phyloP scores from a whole-genome alignment of 192 early-diverging fungal genomes.

The Gonapodya prolifera region DNA sequence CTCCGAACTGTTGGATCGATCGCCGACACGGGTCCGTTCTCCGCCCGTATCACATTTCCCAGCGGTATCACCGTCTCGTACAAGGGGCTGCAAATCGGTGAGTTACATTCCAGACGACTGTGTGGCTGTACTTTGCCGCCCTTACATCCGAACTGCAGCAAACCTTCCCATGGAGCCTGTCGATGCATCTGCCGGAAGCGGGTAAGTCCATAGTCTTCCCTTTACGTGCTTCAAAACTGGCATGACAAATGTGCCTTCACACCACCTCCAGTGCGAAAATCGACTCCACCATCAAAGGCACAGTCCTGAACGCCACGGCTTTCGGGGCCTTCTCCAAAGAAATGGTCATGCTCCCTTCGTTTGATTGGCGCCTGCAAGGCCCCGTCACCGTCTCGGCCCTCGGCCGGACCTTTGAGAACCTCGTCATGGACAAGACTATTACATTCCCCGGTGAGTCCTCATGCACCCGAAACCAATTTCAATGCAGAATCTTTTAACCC shows the following conservation, averaged over 20 bases:
- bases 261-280: not conserved
- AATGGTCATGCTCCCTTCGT: not conserved
- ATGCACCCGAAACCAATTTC: too few species aligned
- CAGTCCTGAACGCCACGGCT: not conserved
- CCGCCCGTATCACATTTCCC: not conserved
- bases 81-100: not conserved
- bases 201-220: not conserved
- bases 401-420: conserved; percentile 27
- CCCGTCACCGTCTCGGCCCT: conserved; percentile 27
- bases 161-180: not conserved
- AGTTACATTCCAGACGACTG: too few species aligned
- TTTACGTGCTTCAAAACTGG: not conserved
- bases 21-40: not conserved
- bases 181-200: not conserved
- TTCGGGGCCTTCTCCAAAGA: not conserved
- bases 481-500: too few species aligned
- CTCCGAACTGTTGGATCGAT: not conserved
- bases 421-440: conserved; percentile 34
- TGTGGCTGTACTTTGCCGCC: too few species aligned
- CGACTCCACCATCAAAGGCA: not conserved
- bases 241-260: not conserved
- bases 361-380: not conserved
- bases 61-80: not conserved
- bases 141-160: too few species aligned
- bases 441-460: conserved; percentile 27